Percentiles rank a stretch among this genome's conserved stretches.
These are phyloP conservation scores for Rhodocollybia butyracea DNA, from an alignment of 768 basidiomycete species.

Conservation along the genomic window DNA sequence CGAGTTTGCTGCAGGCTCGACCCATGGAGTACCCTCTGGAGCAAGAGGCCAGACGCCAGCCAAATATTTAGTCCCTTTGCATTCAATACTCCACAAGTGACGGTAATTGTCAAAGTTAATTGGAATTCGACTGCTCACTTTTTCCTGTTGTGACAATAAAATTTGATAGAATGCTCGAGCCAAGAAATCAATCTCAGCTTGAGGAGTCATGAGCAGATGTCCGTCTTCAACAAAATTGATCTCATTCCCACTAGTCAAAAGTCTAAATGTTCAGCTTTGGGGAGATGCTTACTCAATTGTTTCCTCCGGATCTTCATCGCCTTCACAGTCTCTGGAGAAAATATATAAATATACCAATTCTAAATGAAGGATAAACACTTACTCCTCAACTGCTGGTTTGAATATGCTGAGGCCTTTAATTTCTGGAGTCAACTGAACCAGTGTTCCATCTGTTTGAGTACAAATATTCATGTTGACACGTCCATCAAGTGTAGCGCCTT, in stretches of 20 bases:
- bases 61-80: background rate
- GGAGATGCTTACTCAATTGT: too few species aligned
- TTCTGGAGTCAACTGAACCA: background rate
- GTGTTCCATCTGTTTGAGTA: background rate
- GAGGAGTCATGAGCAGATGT: background rate
- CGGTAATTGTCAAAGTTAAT: too few species aligned
- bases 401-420: background rate
- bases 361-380: background rate
- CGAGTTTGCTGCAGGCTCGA: background rate
- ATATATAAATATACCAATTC: background rate
- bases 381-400: too few species aligned
- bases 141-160: too few species aligned
- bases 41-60: background rate
- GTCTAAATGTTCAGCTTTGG: too few species aligned
- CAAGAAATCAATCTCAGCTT: background rate
- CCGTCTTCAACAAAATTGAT: background rate
- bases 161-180: background rate
- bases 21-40: background rate
- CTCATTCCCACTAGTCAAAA: background rate
- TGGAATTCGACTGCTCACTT: too few species aligned
- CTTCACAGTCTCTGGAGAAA: too few species aligned
- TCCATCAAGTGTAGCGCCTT: background rate
- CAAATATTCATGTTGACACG: background rate
- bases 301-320: too few species aligned
- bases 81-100: background rate